Evolutionary conservation across 1,284 basidiomycete genomes (phyloP).

Genomic region (Cutaneotrichosporon cavernicola): DNA sequence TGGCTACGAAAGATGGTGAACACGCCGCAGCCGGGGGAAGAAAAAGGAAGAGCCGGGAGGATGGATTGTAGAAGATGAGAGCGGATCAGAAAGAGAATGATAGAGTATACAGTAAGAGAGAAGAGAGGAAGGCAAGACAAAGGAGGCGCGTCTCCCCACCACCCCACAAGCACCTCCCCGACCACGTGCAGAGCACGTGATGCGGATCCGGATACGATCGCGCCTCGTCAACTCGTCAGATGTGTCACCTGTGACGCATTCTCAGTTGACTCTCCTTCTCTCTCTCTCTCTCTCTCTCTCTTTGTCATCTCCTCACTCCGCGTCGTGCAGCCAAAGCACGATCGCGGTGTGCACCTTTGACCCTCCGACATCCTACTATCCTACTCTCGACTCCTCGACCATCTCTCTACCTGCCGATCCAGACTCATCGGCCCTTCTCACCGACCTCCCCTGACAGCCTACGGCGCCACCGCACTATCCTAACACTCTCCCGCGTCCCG

Average conservation of each 20-base stretch:
- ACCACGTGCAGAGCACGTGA: background rate
- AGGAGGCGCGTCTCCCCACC: background rate
- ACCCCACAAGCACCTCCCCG: background rate
- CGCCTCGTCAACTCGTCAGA: background rate
- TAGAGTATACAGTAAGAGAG: background rate
- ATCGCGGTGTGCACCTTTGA: background rate
- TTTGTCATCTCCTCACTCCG: background rate
- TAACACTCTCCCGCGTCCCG: background rate
- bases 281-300: background rate
- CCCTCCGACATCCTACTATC: background rate
- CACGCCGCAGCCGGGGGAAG: background rate
- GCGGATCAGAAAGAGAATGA: background rate
- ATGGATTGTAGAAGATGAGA: background rate
- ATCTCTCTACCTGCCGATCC: background rate
- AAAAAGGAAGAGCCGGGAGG: background rate
- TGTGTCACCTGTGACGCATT: background rate
- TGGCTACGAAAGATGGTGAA: constrained; percentile 1
- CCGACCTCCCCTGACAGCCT: background rate
- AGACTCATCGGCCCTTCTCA: background rate
- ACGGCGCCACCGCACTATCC: background rate
- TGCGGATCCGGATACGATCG: background rate
- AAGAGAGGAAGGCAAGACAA: constrained; percentile 1
- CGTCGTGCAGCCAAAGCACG: background rate
- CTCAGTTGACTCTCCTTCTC: background rate
- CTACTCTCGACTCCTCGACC: background rate